Percentiles rank a stretch among this genome's conserved stretches.
phyloP scores from a whole-genome alignment of 495 filamentous ascomycete species.

The Aspergillus wentii region DNA sequence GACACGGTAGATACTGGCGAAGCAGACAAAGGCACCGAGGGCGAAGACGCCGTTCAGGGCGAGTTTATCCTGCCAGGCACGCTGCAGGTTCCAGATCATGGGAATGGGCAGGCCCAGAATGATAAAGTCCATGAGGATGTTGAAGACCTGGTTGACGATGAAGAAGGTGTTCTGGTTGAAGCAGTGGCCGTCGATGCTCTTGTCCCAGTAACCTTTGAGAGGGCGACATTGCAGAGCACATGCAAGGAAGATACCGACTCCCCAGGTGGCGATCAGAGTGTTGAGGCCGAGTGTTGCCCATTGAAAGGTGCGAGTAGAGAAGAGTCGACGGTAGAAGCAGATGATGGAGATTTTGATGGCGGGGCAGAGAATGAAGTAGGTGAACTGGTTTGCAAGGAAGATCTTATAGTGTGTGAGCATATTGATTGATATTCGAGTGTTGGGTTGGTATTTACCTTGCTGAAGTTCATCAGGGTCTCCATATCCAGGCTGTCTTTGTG shows the following conservation, averaged over 20 bases:
- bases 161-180: constrained; percentile 32
- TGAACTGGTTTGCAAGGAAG: constrained; percentile 42
- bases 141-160: constrained; percentile 40
- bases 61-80: constrained; percentile 39
- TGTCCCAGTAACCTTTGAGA: constrained; percentile 36
- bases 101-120: constrained; percentile 36
- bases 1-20: constrained; percentile 46
- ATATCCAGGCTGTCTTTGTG: constrained; percentile 17
- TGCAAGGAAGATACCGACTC: constrained; percentile 29
- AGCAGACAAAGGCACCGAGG: constrained; percentile 44
- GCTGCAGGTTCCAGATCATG: constrained; percentile 42
- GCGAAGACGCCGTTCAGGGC: constrained; percentile 44
- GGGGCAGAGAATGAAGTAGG: constrained; percentile 38
- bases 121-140: constrained; percentile 39
- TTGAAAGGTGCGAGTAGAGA: constrained; percentile 35
- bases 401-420: constrained; percentile 17
- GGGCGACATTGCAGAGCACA: constrained; percentile 41
- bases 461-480: constrained; percentile 28
- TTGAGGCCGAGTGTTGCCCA: constrained; percentile 22
- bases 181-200: constrained; percentile 27
- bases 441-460: constrained; percentile 23
- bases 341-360: constrained; percentile 41
- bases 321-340: constrained; percentile 44
- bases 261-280: constrained; percentile 31
- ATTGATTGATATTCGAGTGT: not conserved